These are phyloP conservation scores for Entophlyctis luteolus DNA, from an alignment of 192 early-diverging fungal genomes.

Conservation along the genomic window DNA sequence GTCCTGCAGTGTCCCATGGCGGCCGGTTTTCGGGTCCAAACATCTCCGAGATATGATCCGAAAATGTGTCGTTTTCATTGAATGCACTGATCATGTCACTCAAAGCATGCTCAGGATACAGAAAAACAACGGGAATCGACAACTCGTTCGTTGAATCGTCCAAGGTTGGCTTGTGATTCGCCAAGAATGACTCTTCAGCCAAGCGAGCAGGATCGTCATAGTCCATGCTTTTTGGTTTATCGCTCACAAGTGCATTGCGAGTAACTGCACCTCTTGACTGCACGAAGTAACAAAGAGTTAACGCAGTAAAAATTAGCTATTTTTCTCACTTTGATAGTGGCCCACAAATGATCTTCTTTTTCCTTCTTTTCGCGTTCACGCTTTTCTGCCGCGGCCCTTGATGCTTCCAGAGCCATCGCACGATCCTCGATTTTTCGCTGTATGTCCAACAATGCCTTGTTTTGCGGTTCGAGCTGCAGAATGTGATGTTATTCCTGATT, in stretches of 20 bases:
- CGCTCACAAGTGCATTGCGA: background rate
- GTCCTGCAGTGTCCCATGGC: conserved; percentile 70
- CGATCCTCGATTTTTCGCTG: conserved; percentile 40
- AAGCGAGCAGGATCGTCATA: conserved; percentile 5
- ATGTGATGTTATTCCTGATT: background rate
- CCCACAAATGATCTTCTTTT: conserved; percentile 38
- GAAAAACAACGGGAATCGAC: conserved; percentile 80
- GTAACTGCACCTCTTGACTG: background rate
- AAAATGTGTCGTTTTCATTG: conserved; percentile 76
- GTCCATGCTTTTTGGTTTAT: background rate
- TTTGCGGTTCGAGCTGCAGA: conserved; percentile 53
- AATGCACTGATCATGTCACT: conserved; percentile 84
- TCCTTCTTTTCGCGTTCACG: conserved; percentile 46
- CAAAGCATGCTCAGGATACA: conserved; percentile 92
- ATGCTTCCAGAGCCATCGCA: conserved; percentile 42
- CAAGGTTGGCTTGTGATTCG: conserved; percentile 28
- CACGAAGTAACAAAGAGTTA: background rate
- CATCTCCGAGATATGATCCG: conserved; percentile 79
- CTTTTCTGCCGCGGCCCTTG: conserved; percentile 38
- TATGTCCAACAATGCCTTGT: conserved; percentile 38
- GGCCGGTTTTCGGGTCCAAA: conserved; percentile 64
- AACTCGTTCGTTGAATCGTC: conserved; percentile 57
- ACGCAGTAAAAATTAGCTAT: background rate
- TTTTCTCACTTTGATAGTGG: conserved; percentile 48
- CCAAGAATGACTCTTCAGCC: background rate